Percentiles rank a stretch among this genome's conserved stretches.
Conservation (phyloP, 140 eudicot genomes). For the Anethum foeniculum region DNA sequence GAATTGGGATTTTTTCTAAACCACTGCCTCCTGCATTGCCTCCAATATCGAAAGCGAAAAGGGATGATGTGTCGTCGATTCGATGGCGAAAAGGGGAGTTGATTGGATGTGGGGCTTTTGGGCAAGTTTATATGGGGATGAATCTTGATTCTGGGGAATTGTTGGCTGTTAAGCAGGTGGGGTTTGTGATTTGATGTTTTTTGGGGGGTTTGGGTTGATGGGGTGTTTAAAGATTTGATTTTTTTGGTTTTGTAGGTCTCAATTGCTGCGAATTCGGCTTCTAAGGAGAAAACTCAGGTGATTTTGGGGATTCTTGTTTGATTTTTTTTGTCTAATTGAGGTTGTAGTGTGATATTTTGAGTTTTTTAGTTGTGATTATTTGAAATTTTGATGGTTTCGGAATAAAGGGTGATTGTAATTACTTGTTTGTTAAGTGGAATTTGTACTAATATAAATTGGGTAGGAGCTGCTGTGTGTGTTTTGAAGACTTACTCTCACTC, state of each 20-base stretch:
- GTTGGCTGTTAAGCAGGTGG: conserved; percentile 90
- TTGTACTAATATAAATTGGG: not conserved
- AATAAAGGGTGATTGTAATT: not conserved
- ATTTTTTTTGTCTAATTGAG: not conserved
- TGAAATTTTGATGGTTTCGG: not conserved
- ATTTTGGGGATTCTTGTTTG: not conserved
- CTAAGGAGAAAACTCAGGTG: conserved; percentile 87
- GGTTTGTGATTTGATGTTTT: not conserved
- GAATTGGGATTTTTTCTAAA: conserved; percentile 58
- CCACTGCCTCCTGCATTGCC: conserved; percentile 56
- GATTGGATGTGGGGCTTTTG: conserved; percentile 94
- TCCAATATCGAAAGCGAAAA: conserved; percentile 27
- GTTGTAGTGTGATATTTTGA: not conserved
- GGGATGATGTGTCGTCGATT: conserved; percentile 51
- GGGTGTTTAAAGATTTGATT: conserved; percentile 12
- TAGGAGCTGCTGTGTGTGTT: not conserved
- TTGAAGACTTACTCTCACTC: not conserved
- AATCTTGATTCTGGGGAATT: conserved; percentile 95
- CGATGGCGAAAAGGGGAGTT: conserved; percentile 96
- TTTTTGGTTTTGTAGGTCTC: conserved; percentile 53
- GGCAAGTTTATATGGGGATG: conserved; percentile 99
- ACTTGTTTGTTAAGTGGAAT: not conserved
- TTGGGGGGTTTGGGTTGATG: not conserved
- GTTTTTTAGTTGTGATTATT: not conserved
- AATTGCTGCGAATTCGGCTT: conserved; percentile 58